Percentiles rank a stretch among this genome's conserved stretches.
Conservation (phyloP, 1,284 basidiomycete species). For the Ganoderma meredithae region DNA sequence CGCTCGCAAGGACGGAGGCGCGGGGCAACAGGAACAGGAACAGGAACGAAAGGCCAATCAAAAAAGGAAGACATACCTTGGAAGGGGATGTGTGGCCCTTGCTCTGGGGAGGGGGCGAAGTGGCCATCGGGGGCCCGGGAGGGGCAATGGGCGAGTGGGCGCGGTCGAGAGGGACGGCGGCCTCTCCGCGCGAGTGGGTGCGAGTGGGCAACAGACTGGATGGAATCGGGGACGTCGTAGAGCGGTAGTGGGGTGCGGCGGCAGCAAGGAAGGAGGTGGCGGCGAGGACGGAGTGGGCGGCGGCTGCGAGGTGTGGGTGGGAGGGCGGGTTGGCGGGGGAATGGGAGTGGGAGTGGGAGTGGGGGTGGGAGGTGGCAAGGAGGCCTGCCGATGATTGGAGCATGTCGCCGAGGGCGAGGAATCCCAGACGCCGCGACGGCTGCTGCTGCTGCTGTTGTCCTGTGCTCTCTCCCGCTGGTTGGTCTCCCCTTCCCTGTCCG, state of each 20-base stretch:
- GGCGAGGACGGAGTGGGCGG: slow-evolving; percentile 37
- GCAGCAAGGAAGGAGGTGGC: slow-evolving; percentile 27
- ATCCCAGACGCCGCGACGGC: slow-evolving; percentile 31
- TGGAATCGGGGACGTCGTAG: slow-evolving; percentile 32
- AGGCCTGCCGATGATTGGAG: slow-evolving; percentile 37
- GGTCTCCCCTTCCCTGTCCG: neutral
- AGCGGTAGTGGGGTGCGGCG: slow-evolving; percentile 29
- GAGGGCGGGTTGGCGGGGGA: slow-evolving; percentile 16
- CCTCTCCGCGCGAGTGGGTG: slow-evolving; percentile 40
- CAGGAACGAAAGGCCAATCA: neutral
- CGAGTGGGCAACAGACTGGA: slow-evolving; percentile 37
- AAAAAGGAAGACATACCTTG: slow-evolving; percentile 54
- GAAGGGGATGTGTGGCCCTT: slow-evolving; percentile 68
- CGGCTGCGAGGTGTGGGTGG: slow-evolving; percentile 32
- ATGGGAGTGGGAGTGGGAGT: slow-evolving; percentile 29
- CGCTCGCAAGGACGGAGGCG: neutral
- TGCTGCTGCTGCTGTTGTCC: neutral
- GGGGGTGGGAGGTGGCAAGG: slow-evolving; percentile 24
- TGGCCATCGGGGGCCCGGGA: slow-evolving; percentile 30
- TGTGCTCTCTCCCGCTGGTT: neutral
- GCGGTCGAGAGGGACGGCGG: slow-evolving; percentile 33
- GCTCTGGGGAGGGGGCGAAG: slow-evolving; percentile 30
- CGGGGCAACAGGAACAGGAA: neutral
- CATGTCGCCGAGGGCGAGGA: slow-evolving; percentile 45
- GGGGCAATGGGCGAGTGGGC: slow-evolving; percentile 36